phyloP scores from a whole-genome alignment of 129 eudicot species.

The Flaveria brownii region DNA sequence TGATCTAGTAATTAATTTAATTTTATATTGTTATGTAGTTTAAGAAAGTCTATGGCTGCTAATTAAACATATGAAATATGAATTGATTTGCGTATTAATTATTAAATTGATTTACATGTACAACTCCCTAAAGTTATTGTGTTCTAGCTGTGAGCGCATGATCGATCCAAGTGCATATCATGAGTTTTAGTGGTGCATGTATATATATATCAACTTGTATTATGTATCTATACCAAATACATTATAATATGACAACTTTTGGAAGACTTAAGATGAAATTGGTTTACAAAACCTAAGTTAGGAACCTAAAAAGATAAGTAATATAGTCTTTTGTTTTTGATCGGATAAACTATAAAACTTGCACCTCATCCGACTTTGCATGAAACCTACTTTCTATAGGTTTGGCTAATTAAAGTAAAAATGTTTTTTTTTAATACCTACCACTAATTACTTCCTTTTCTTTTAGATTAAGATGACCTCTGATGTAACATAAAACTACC shows the following conservation, averaged over 20 bases:
- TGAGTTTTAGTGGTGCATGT: neutral
- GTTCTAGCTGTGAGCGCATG: too few relatives aligned
- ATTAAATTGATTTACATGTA: too few relatives aligned
- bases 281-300: too few relatives aligned
- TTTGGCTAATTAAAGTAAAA: slow-evolving; percentile 4
- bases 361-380: slow-evolving; percentile 26
- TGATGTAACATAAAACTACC: neutral
- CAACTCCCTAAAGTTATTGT: too few relatives aligned
- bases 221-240: too few relatives aligned
- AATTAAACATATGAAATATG: too few relatives aligned
- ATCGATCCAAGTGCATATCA: neutral
- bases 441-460: neutral
- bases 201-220: neutral
- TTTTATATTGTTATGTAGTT: too few relatives aligned
- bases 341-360: slow-evolving; percentile 15
- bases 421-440: neutral
- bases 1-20: too few relatives aligned
- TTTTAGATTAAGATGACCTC: neutral
- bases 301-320: neutral
- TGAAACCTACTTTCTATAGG: slow-evolving; percentile 30
- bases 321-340: neutral
- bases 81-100: too few relatives aligned
- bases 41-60: too few relatives aligned
- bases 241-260: too few relatives aligned
- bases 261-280: too few relatives aligned